These are phyloP conservation scores for Colletotrichum sp. DNA, from an alignment of 2,329 filamentous ascomycete genomes.

Conservation along the genomic window DNA sequence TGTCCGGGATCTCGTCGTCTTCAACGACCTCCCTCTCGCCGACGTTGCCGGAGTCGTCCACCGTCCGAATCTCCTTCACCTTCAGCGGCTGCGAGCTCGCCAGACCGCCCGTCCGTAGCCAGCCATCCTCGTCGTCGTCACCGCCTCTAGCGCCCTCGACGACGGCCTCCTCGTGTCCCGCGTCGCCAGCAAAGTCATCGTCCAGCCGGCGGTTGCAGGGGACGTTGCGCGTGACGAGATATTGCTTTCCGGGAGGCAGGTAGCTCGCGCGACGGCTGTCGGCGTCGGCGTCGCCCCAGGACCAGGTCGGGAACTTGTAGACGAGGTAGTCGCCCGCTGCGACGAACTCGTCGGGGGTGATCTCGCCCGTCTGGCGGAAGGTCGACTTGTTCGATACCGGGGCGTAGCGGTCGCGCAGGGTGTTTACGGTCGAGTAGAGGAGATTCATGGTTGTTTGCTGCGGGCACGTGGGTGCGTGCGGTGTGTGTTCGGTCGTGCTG, in stretches of 20 bases:
- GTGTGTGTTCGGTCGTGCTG: background rate
- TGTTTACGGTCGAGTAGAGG: constrained; percentile 91
- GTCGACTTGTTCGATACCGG: constrained; percentile 90
- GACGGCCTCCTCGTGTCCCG: constrained; percentile 84
- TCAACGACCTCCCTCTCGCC: constrained; percentile 74
- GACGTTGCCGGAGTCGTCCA: constrained; percentile 88
- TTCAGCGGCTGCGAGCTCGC: constrained; percentile 77
- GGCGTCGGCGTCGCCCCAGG: constrained; percentile 90
- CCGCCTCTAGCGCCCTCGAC: constrained; percentile 62
- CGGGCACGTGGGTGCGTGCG: background rate
- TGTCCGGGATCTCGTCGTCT: constrained; percentile 92
- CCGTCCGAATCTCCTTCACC: constrained; percentile 81
- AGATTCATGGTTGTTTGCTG: constrained; percentile 72
- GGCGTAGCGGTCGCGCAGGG: constrained; percentile 88
- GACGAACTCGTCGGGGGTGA: constrained; percentile 96
- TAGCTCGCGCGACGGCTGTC: constrained; percentile 78
- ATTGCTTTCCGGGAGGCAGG: constrained; percentile 91
- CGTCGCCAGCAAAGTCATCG: constrained; percentile 90
- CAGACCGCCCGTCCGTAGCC: constrained; percentile 86
- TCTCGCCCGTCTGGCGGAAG: constrained; percentile 91
- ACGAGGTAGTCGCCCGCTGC: constrained; percentile 96
- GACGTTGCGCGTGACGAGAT: constrained; percentile 90
- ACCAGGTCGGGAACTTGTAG: constrained; percentile 99
- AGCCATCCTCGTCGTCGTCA: constrained; percentile 80
- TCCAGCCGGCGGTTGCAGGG: constrained; percentile 91